Base-by-base conservation (phyloP, 192 early-diverging fungal genomes). In the Dispira parvispora region DNA sequence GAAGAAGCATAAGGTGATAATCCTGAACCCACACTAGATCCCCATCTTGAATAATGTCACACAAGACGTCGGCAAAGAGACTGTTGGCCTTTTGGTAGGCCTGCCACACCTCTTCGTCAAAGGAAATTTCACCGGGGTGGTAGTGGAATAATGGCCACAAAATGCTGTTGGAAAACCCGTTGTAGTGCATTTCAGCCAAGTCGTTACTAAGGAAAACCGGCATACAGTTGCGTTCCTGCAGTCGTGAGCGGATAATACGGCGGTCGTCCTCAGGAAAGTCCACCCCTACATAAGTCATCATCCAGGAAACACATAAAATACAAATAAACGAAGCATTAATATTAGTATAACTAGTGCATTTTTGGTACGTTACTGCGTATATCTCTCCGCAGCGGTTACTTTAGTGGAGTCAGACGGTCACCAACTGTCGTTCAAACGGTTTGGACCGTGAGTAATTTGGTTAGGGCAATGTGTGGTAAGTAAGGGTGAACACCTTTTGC, bases 91-190 rank as follows among this genome's bases (percentile, higher is more conserved):
- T 71, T 71, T 91, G 84, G 72, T 99, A 99, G 12, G 87, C 92
- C 16, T 92, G 88, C 92, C 93, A 99, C 70, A 90, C 84, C 11
- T 82, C 81, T 68, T 92, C 88, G 71, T 93, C 86, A 67, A 99
- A 99, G 8, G 85, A 82, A 67, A 99, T 95, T 75, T 99, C 97
- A 52, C 94, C 92, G 11, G 94, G 93, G 67, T 98, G 93, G 73
- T 99, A 99, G 73, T 99, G 97, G 78, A 99, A 99, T 55, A 99
- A 75, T 8, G 97, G 97, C 96, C 94, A 97, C 45, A 99, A 83
- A 62, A 99, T 96, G 67, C 89, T 91, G 78, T 99, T 99, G 27
- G 92, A 94, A 78, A 99, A 97, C 8, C 97, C 97, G 62, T 95
- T 94, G 78, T 99, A 99, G 75, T 98, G 92, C 68, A 80, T 80